A percentile compares a stretch with the other conserved stretches of the same genome.
Evolutionary conservation across 306 rosid genomes (phyloP).

Genomic region (Vigna angularis): DNA sequence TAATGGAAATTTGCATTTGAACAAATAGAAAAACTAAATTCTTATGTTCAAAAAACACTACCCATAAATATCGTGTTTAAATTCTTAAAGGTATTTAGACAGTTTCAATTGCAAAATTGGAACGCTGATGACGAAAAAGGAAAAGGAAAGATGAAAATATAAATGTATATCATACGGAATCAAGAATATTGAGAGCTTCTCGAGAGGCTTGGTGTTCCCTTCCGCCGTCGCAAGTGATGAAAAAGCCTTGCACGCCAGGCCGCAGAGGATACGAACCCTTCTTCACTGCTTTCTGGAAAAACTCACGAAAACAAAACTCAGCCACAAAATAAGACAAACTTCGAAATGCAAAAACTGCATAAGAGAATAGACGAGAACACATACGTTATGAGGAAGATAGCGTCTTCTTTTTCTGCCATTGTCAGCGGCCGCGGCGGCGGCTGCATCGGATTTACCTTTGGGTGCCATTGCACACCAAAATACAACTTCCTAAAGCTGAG

Average conservation of each 20-base stretch:
- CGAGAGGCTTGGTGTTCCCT: slow-evolving; percentile 91
- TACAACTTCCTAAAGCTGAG: not conserved
- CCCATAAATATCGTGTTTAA: not conserved
- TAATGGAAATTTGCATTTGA: not conserved
- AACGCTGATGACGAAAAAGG: not conserved
- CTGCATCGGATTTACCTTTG: slow-evolving; percentile 51
- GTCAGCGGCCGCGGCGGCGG: slow-evolving; percentile 48
- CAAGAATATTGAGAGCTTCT: slow-evolving; percentile 89
- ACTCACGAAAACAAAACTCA: not conserved
- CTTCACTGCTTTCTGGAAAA: slow-evolving; percentile 78
- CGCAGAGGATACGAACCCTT: slow-evolving; percentile 86
- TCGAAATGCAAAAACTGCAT: not conserved
- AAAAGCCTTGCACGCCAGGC: slow-evolving; percentile 93
- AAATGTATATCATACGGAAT: slow-evolving; percentile 58
- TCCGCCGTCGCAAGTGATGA: slow-evolving; percentile 96
- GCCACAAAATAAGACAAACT: not conserved
- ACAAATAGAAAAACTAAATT: not conserved
- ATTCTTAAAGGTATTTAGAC: not conserved
- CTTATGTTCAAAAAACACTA: not conserved
- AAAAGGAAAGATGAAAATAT: not conserved
- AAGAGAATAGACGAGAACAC: not conserved
- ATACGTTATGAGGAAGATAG: slow-evolving; percentile 85
- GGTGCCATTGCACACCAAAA: slow-evolving; percentile 54
- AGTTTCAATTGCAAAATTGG: not conserved
- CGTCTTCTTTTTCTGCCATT: slow-evolving; percentile 74